These are phyloP conservation scores for Leccinum disarticulatum DNA, from an alignment of 768 basidiomycete species.

Conservation along the genomic window DNA sequence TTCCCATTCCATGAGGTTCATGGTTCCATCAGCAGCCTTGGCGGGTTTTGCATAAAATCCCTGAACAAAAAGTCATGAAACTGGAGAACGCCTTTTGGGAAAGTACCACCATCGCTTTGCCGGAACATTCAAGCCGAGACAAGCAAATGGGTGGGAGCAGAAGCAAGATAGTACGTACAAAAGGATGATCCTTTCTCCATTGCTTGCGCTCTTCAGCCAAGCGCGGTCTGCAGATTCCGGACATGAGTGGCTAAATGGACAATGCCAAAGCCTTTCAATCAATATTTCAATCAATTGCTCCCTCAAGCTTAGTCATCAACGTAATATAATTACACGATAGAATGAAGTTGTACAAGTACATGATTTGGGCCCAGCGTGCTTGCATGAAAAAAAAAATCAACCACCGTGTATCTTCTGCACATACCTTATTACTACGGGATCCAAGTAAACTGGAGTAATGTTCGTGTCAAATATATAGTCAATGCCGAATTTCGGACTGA, in stretches of 20 bases:
- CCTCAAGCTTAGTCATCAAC: constrained; percentile 23
- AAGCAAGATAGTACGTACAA: constrained; percentile 57
- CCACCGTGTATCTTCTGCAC: not conserved
- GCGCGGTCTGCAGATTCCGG: constrained; percentile 90
- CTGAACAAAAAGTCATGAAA: constrained; percentile 40
- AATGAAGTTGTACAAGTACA: not conserved
- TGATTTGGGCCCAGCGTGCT: not conserved
- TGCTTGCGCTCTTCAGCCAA: constrained; percentile 97
- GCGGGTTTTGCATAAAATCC: constrained; percentile 96
- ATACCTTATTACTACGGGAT: constrained; percentile 6
- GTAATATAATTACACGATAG: not conserved
- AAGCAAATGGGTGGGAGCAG: constrained; percentile 3
- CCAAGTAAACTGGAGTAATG: constrained; percentile 19
- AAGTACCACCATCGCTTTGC: not conserved
- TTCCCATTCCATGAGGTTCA: constrained; percentile 98
- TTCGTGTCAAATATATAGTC: constrained; percentile 23
- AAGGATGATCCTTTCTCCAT: constrained; percentile 99
- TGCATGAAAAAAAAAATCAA: not conserved
- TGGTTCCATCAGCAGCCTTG: constrained; percentile 87
- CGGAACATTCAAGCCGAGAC: not conserved
- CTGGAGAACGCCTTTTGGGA: not conserved
- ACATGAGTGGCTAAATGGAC: constrained; percentile 42
- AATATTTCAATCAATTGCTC: not conserved
- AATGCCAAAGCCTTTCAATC: not conserved
- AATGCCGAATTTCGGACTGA: constrained; percentile 13